A percentile compares a stretch with the other conserved stretches of the same genome.
Conservation (phyloP, 1,284 basidiomycete genomes). For the Pseudozyma thailandica region DNA sequence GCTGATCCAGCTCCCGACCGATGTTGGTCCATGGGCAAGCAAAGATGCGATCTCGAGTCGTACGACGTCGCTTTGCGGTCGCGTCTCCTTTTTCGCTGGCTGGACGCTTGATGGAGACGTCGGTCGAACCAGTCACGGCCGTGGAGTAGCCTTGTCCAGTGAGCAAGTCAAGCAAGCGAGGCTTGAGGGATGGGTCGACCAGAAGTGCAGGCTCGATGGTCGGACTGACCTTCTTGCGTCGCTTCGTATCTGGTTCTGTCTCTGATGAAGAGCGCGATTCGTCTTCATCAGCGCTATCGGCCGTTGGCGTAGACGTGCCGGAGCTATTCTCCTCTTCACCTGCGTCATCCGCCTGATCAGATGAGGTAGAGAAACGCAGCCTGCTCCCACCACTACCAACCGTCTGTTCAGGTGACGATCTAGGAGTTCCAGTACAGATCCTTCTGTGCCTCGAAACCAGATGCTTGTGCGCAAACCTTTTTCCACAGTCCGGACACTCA, state of each 20-base stretch:
- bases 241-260: no score
- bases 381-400: slow-evolving; percentile 16
- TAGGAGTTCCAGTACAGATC: slow-evolving; percentile 10
- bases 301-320: not conserved
- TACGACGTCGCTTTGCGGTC: slow-evolving; percentile 31
- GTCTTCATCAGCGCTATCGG: not conserved
- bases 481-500: slow-evolving; percentile 41
- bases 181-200: slow-evolving; percentile 2
- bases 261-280: not conserved
- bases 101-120: slow-evolving; percentile 1
- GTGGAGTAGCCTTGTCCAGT: slow-evolving; percentile 39
- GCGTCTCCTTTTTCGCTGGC: slow-evolving; percentile 2
- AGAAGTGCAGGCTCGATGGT: not conserved
- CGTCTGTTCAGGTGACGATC: slow-evolving; percentile 14
- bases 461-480: slow-evolving; percentile 52
- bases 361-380: slow-evolving; percentile 26
- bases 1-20: slow-evolving; percentile 30
- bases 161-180: slow-evolving; percentile 33
- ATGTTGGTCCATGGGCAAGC: slow-evolving; percentile 60
- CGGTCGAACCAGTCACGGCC: not conserved
- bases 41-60: slow-evolving; percentile 51
- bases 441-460: slow-evolving; percentile 47
- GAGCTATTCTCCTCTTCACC: not conserved
- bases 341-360: not conserved
- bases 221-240: no score